Percentiles rank a stretch among this genome's conserved stretches.
phyloP scores from a whole-genome alignment of 78 protist species.

The Speleostelium caveatum region DNA sequence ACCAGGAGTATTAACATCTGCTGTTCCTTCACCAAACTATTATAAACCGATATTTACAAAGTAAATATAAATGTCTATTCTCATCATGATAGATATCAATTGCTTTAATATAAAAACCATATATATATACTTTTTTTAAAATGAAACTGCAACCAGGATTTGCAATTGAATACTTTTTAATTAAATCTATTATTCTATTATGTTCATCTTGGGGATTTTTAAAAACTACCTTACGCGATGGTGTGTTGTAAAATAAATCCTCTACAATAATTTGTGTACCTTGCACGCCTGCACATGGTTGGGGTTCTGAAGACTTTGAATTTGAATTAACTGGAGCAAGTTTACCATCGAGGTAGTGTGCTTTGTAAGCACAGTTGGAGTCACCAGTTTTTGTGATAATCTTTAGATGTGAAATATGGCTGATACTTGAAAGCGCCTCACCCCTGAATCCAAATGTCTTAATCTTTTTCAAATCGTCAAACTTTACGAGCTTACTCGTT shows the following conservation, averaged over 20 bases:
- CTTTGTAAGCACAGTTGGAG: constrained; percentile 78
- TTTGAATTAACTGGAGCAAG: constrained; percentile 2
- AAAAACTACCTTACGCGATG: constrained; percentile 86
- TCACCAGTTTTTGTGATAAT: constrained; percentile 89
- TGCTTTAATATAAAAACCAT: not conserved
- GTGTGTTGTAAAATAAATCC: constrained; percentile 96
- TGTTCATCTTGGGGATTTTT: constrained; percentile 90
- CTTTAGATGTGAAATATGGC: constrained; percentile 93
- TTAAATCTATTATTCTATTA: constrained; percentile 74
- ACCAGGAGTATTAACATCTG: constrained; percentile 61
- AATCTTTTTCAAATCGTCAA: constrained; percentile 91
- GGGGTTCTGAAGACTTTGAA: constrained; percentile 57
- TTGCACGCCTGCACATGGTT: constrained; percentile 92
- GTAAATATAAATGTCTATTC: not conserved
- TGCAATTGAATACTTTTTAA: constrained; percentile 89
- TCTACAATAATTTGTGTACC: constrained; percentile 89
- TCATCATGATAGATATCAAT: too few species aligned
- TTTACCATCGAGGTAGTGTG: constrained; percentile 56
- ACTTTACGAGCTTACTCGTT: constrained; percentile 90
- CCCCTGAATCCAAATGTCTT: constrained; percentile 95
- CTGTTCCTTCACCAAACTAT: constrained; percentile 72
- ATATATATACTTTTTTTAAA: constrained; percentile 76
- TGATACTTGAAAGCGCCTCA: constrained; percentile 98
- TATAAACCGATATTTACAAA: not conserved
- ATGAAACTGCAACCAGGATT: constrained; percentile 80